Evolutionary conservation across 139 green algal genomes (phyloP).

Genomic region (Eudorina sp.): DNA sequence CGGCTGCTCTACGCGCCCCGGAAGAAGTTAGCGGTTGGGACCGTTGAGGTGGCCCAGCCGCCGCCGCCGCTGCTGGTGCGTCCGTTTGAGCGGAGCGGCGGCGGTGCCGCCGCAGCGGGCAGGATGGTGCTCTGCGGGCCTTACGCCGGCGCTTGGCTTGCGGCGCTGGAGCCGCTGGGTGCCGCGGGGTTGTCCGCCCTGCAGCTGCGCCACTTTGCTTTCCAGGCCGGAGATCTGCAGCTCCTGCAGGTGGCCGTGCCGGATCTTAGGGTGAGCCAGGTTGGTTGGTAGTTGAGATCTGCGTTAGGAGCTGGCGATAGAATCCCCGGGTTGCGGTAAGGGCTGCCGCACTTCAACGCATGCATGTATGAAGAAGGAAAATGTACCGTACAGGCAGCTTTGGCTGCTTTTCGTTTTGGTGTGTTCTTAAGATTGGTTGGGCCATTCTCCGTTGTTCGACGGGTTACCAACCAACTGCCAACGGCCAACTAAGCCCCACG

Average conservation of each 20-base stretch:
- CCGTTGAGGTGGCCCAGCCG: background rate
- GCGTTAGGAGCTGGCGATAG: too few relatives aligned
- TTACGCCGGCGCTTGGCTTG: background rate
- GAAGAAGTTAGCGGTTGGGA: too few relatives aligned
- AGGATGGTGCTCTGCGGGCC: background rate
- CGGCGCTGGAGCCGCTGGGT: background rate
- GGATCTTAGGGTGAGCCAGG: background rate
- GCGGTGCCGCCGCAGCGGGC: background rate
- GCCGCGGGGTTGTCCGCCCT: background rate
- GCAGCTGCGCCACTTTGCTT: background rate
- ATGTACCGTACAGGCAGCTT: too few relatives aligned
- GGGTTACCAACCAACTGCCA: too few relatives aligned
- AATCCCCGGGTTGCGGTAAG: too few relatives aligned
- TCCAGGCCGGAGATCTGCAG: background rate
- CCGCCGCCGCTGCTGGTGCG: background rate
- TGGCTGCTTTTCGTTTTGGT: too few relatives aligned
- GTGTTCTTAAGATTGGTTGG: too few relatives aligned
- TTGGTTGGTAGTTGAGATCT: too few relatives aligned
- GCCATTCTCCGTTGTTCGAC: too few relatives aligned
- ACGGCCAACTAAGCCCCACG: too few relatives aligned
- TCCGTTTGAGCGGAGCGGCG: background rate
- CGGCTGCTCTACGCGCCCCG: background rate
- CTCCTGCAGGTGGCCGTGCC: background rate
- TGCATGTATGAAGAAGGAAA: too few relatives aligned
- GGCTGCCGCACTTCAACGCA: too few relatives aligned